Percentiles rank a stretch among this genome's conserved stretches.
Conservation (phyloP, 2,329 filamentous ascomycete genomes). For the Colletotrichum lini region DNA sequence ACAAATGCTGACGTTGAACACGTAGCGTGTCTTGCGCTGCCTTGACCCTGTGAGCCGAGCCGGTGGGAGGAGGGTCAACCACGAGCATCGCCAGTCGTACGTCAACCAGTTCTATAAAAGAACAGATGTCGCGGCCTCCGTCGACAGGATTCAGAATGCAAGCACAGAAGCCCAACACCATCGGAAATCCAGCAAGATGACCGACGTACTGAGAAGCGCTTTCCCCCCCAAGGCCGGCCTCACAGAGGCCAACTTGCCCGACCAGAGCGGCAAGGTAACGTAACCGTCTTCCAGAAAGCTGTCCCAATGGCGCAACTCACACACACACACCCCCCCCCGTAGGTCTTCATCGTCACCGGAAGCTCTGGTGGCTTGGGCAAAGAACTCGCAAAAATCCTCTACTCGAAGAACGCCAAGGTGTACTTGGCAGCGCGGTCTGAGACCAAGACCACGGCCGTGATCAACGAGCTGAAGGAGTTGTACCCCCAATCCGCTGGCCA, state of each 20-base stretch:
- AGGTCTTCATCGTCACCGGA: slow-evolving; percentile 60
- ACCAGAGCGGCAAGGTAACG: slow-evolving; percentile 22
- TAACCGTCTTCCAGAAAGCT: too few species aligned
- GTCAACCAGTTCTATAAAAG: not conserved
- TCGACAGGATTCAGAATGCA: not conserved
- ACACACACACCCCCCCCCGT: not conserved
- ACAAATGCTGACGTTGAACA: not conserved
- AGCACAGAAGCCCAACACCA: not conserved
- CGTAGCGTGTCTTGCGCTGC: not conserved
- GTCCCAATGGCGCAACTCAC: not conserved
- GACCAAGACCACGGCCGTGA: slow-evolving; percentile 1
- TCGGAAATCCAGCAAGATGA: not conserved
- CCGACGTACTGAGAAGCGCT: not conserved
- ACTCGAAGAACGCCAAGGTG: slow-evolving; percentile 62
- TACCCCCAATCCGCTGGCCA: slow-evolving; percentile 50
- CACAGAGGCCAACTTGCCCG: slow-evolving; percentile 19
- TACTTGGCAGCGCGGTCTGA: slow-evolving; percentile 61
- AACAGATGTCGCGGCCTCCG: too few species aligned
- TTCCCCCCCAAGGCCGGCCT: slow-evolving; percentile 11
- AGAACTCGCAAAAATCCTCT: slow-evolving; percentile 64
- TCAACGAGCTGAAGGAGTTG: slow-evolving; percentile 25
- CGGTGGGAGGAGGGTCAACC: too few species aligned
- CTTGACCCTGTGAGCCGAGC: too few species aligned
- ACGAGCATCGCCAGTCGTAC: not conserved
- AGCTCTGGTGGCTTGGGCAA: slow-evolving; percentile 53